These are phyloP conservation scores for Gillenia trifoliata DNA, from an alignment of 306 rosid genomes.

Conservation along the genomic window DNA sequence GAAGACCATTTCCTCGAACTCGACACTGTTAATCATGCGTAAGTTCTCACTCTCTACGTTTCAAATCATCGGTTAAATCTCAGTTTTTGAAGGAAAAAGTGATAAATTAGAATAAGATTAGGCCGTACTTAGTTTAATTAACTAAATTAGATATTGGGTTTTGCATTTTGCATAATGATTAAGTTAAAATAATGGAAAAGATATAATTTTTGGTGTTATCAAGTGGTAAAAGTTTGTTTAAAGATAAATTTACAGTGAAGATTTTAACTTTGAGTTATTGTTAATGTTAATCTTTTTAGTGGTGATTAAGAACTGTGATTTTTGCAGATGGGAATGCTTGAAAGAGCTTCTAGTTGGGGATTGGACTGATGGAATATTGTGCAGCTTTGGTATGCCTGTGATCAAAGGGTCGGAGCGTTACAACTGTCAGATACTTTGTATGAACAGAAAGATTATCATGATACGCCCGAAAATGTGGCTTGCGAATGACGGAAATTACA, in stretches of 20 bases:
- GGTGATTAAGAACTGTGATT: background rate
- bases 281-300: background rate
- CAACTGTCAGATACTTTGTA: conserved; percentile 77
- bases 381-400: conserved; percentile 96
- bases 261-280: background rate
- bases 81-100: background rate
- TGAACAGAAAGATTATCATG: conserved; percentile 74
- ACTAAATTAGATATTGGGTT: background rate
- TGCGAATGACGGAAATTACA: conserved; percentile 94
- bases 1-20: conserved; percentile 98
- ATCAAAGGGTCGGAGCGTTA: conserved; percentile 84
- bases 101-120: background rate
- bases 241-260: background rate
- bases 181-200: background rate
- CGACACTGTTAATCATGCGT: conserved; percentile 82
- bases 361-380: conserved; percentile 84
- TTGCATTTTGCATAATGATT: background rate
- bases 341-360: conserved; percentile 70
- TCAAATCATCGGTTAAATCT: background rate
- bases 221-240: background rate
- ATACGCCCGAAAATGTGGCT: conserved; percentile 92
- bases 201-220: background rate
- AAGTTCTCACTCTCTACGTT: background rate
- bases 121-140: background rate
- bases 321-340: conserved; percentile 89